Base-by-base conservation (phyloP, 202 grass and related monocot genomes). In the Setaria viridis region DNA sequence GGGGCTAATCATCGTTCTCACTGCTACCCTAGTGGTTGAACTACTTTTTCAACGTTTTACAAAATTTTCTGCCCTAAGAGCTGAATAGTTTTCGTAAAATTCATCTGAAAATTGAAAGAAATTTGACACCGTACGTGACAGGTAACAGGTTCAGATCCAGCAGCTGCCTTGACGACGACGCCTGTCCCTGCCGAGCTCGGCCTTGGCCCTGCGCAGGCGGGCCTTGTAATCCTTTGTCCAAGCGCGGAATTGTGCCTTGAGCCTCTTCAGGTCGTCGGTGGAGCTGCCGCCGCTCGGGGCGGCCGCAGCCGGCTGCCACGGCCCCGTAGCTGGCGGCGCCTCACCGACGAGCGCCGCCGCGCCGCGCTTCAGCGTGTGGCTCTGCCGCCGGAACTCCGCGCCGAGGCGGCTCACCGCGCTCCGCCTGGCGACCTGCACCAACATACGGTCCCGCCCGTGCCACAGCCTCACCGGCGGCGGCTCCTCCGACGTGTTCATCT, bases 171-270 rank as follows among this genome's bases (percentile, higher is more conserved):
- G 60, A 7, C 30, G 57, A 8, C 74, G 70, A 8, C 74, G 70
- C 29, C 41, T 59, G 15, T 90, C 67, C 58, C 30, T 79, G 42
- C 62, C 39, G 66, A 93, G 72, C 37, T 84, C 29, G 43, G 53
- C 67, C 72, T 88, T 88, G 34, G 85, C 73, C 67, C 72, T 85
- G 6, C 70, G 82, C 47, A 93, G 50, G 35, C 78, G 84, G 13
- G 75, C 70, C 82, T 86, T 93, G 87, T 90, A 94, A 32, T 93
- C 92, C 72, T 91, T 94, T 70, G 91, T 87, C 92, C 95, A 97
- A 4, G 77, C 37, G 60, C 70, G 50, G 85, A 94, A 94, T 74
- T 85, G 85, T 48, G 72, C 72, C 82, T 93, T 91, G 49, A 94
- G 86, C 41, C 80, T 91, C 63, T 53, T 57, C 11, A 97, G 82